A percentile compares a stretch with the other conserved stretches of the same genome.
Evolutionary conservation across 495 filamentous ascomycete species (phyloP).

Genomic region (Penicillium odoratum): DNA sequence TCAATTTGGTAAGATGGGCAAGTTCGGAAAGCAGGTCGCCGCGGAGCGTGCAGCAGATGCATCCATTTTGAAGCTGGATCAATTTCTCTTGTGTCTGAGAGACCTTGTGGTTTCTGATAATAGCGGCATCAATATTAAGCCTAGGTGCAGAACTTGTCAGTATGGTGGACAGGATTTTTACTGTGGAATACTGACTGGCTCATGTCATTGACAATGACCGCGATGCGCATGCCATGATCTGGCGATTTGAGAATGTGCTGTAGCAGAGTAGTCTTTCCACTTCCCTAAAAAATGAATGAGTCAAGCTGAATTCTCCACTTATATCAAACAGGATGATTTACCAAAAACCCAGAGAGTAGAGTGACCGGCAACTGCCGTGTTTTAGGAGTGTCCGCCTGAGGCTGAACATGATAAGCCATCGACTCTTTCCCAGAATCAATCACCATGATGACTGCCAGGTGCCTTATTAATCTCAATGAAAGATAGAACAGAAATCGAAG

Average conservation of each 20-base stretch:
- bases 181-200: constrained; percentile 36
- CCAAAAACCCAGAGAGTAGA: constrained; percentile 49
- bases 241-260: constrained; percentile 53
- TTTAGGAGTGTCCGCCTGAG: constrained; percentile 7
- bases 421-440: constrained; percentile 34
- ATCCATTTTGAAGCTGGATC: constrained; percentile 62
- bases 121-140: constrained; percentile 57
- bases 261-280: constrained; percentile 59
- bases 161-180: not conserved
- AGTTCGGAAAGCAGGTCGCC: constrained; percentile 58
- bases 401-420: constrained; percentile 19
- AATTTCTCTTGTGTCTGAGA: constrained; percentile 55
- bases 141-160: constrained; percentile 20
- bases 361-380: constrained; percentile 44
- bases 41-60: constrained; percentile 62
- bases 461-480: not conserved
- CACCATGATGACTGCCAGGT: constrained; percentile 23
- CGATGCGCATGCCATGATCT: constrained; percentile 55
- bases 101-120: constrained; percentile 53
- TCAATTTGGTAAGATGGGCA: constrained; percentile 47
- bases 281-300: constrained; percentile 35
- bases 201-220: constrained; percentile 61
- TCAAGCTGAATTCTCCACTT: not conserved
- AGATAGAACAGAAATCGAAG: not conserved
- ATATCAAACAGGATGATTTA: constrained; percentile 13